Base-by-base conservation (phyloP, 2,329 filamentous ascomycete species). In the Laburnicola sp. region DNA sequence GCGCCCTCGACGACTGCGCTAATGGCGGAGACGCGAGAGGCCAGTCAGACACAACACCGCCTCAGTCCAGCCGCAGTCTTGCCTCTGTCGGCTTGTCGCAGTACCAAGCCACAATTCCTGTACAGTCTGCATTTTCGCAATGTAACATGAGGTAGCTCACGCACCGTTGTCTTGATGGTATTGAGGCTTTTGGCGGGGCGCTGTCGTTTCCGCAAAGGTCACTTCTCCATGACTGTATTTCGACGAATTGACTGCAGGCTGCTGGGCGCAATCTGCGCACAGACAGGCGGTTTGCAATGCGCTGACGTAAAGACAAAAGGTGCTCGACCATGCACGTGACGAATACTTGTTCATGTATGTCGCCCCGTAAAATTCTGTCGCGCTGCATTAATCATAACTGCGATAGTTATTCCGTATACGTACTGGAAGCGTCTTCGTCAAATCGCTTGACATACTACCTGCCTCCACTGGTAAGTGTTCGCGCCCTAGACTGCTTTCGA, bases 281-380 rank as follows among this genome's bases (percentile, higher is more conserved):
- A 45, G 43, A 37, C 34, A 26, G 31, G 43, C 43, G 34, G 34
- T 25, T 56, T 36, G 80, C 86, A 48, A 26, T 27, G 34, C 44
- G 50, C 63, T 71, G 53, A 70, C 54, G 16, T 21, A 50, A 44
- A 16, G 16, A 16, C 16, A 16, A 10, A 35, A 84, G 82, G 80
- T 85, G 47, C 79, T 85, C 70, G 77, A 81, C 50, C 81, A 84
- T 74, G 81, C 82, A 34, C 76, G 81, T 61, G 88, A 91, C 65
- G 89, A 93, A 70, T 92, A 92, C 64, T 79, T 92, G 30, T 91
- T 89, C 66, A 85, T 91, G 63, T 92, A 86, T 66, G 75, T 69
- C 30, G 22, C n/a, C n/a, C 41, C 27, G 34, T 50, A 56, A 60
- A 49, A 48, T 53, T 52, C 16, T 48, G 37, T 57, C 46, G 39